Percentiles rank a stretch among this genome's conserved stretches.
These are phyloP conservation scores for Zymoseptoria passerinii DNA, from an alignment of 2,329 filamentous ascomycete genomes.

Conservation along the genomic window DNA sequence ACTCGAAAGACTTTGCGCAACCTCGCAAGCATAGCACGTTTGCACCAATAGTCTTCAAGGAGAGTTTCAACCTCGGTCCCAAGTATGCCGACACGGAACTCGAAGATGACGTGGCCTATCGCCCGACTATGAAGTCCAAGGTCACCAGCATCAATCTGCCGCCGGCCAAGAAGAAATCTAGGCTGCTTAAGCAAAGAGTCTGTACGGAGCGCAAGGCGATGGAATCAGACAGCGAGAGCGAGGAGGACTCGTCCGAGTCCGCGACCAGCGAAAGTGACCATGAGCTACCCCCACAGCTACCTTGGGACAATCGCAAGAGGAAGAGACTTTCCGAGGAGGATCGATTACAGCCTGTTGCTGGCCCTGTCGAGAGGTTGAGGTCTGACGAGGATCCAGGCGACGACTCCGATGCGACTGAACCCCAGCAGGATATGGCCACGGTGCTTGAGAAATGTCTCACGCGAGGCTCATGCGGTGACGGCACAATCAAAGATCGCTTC, in stretches of 20 bases:
- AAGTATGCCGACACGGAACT: slow-evolving; percentile 39
- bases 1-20: not conserved
- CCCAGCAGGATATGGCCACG: not conserved
- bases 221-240: slow-evolving; percentile 12
- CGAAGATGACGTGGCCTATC: slow-evolving; percentile 5
- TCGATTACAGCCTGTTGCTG: not conserved
- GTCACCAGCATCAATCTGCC: slow-evolving; percentile 11
- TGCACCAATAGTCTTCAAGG: slow-evolving; percentile 44
- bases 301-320: slow-evolving; percentile 22
- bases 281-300: slow-evolving; percentile 17
- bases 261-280: slow-evolving; percentile 13
- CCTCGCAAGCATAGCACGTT: slow-evolving; percentile 39
- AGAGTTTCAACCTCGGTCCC: slow-evolving; percentile 40
- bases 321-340: slow-evolving; percentile 14
- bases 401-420: not conserved
- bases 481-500: not conserved
- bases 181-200: not conserved
- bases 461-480: not conserved
- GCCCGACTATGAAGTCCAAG: not conserved
- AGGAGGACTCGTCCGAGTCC: slow-evolving; percentile 22
- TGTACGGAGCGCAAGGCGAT: not conserved
- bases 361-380: not conserved
- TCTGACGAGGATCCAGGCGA: not conserved
- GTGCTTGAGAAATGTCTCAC: not conserved
- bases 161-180: slow-evolving; percentile 3